Evolutionary conservation across 2,329 filamentous ascomycete species (phyloP).

Genomic region (Aschersonia sp.): DNA sequence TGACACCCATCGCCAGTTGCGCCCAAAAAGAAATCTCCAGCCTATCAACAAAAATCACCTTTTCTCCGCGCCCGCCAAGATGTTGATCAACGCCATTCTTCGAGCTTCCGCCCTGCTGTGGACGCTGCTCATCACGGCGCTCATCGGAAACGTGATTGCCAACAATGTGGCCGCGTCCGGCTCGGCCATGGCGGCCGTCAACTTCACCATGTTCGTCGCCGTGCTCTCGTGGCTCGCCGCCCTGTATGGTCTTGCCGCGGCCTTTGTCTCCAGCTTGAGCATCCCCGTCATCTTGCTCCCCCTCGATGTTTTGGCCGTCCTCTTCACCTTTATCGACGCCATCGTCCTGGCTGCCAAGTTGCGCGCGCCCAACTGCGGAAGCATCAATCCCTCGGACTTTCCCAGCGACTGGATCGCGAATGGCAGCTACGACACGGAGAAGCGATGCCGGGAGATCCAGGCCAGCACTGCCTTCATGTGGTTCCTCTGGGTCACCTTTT

Average conservation of each 20-base stretch:
- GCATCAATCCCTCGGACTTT: conserved; percentile 20
- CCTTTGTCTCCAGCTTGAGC: conserved; percentile 36
- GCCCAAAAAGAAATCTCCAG: background rate
- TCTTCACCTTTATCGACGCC: conserved; percentile 58
- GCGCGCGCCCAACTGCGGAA: conserved; percentile 51
- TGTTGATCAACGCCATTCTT: conserved; percentile 28
- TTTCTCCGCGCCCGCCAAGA: background rate
- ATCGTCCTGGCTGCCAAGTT: conserved; percentile 59
- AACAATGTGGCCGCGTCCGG: conserved; percentile 27
- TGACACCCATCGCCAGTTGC: background rate
- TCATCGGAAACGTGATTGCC: conserved; percentile 44
- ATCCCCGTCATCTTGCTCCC: conserved; percentile 37
- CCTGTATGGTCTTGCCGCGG: conserved; percentile 44
- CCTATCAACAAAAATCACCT: background rate
- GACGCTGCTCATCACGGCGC: conserved; percentile 36
- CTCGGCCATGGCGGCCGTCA: conserved; percentile 33
- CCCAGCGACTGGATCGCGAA: conserved; percentile 43
- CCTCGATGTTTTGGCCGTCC: conserved; percentile 42
- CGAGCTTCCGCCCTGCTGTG: conserved; percentile 36
- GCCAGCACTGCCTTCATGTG: conserved; percentile 63
- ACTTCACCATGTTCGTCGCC: conserved; percentile 57
- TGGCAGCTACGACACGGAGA: conserved; percentile 41
- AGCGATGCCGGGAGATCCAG: conserved; percentile 63
- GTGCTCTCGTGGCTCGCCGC: conserved; percentile 50
- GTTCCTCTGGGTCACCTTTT: conserved; percentile 57